Evolutionary conservation across 768 basidiomycete genomes (phyloP), one percentile per base, ranked within the genome.

Genomic region (Boletus reticulatus): DNA sequence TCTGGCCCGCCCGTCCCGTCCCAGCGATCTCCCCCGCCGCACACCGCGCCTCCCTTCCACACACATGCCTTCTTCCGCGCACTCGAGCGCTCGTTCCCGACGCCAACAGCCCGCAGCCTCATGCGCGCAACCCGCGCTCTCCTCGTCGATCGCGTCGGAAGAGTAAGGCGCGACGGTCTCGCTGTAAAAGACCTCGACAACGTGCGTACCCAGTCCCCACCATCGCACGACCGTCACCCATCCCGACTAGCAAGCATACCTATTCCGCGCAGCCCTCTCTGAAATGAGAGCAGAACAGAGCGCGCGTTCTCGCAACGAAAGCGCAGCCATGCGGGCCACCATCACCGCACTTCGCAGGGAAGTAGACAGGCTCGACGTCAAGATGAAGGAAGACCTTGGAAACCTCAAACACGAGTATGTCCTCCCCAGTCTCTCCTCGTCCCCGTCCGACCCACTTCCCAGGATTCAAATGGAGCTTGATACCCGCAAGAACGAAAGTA

Each of bases 381-480:
- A 91, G 74, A 89, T 99, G 85, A 96, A 95, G 74, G 94, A 97
- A 70, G 92, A 95, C 59, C 74, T 98, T 22, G 84, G 82, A 16
- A 88, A 82, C 43, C 77, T 99, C 62, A 94, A 91, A 72, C 95
- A 98, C 66, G 95, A 98, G 94, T 96, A 62, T 52, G 88, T 83
- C 29, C 29, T 44, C 42, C 22, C 22, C 43, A 39, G 5, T 4
- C 46, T 19, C 3, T 34, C 41, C 36, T 31, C 37, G n/a, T 36
- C 22, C 4, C 38, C n/a, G 8, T 48, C 17, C n/a, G 32, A 58
- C 47, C 32, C 32, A 49, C 38, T 16, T 29, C 14, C 48, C 56
- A 97, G 94, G 66, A 92, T 95, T 48, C 94, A 98, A 72, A 94
- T 98, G 86, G 97, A 99, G 53, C 79, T 98, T 56, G 93, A 96